Base-by-base conservation (phyloP, 306 rosid species). In the Adenanthera pavonina region DNA sequence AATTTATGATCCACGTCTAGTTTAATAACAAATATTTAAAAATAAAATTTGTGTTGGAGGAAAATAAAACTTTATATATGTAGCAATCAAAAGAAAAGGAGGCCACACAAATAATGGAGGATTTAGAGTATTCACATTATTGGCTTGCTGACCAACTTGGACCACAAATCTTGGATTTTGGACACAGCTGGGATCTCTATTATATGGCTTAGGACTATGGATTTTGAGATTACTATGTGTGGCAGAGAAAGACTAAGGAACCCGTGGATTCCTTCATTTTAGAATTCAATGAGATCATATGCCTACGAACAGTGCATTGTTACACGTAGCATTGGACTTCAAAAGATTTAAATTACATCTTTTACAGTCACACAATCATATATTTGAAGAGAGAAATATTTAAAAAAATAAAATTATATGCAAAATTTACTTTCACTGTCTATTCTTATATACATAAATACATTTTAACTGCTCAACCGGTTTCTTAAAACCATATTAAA, bases 131-230 rank as follows among this genome's bases (percentile, higher is more conserved):
- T 0, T 43, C 53, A 14, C 36, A 11, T n/a, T 40, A 8, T 10
- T 11, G 41, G 7, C 20, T 15, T 47, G 15, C 54, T 38, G 56
- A 38, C 46, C 14, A 41, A 48, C 15, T 49, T 72, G 44, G 19
- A 16, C 46, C 76, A 49, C 46, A 48, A 8, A 49, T 33, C 61
- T 38, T 15, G 61, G 75, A 0, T 48, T 47, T 33, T 2, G 44
- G 41, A 33, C 43, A 7, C 11, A 30, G 7, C 40, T 48, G 59
- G 60, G 75, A 15, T 19, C 77, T 66, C 72, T 47, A 60, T 76
- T 66, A 43, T 80, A 81, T 79, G 85, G 88, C 79, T 41, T 8
- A 57, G 81, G 75, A n/a, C n/a, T n/a, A n/a, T n/a, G n/a, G n/a
- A n/a, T n/a, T n/a, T n/a, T n/a, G n/a, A n/a, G n/a, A n/a, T n/a